These are phyloP conservation scores for Hordeum vulgare DNA, from an alignment of 176 grass and related monocot genomes.

Conservation along the genomic window MorexV3_pseudomolecules_assembly NC_058524.1:441234872-441235371, in stretches of 20 bases:
- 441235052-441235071: neutral
- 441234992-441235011: neutral
- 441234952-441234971: neutral
- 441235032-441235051: neutral
- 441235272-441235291: neutral
- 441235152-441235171: neutral
- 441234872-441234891: neutral
- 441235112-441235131: neutral
- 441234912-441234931: neutral
- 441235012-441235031: neutral
- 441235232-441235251: neutral
- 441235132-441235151: neutral
- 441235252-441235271: neutral
- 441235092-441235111: neutral
- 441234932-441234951: neutral
- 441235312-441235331: constrained; percentile 3
- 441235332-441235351: neutral
- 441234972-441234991: neutral
- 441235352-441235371: neutral
- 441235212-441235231: neutral
- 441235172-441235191: neutral
- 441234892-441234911: neutral
- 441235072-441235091: neutral
- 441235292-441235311: neutral
- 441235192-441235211: neutral